These are phyloP conservation scores for Cyclotella distinguenda DNA, from an alignment of 108 stramenopile genomes.

Conservation along the genomic window DNA sequence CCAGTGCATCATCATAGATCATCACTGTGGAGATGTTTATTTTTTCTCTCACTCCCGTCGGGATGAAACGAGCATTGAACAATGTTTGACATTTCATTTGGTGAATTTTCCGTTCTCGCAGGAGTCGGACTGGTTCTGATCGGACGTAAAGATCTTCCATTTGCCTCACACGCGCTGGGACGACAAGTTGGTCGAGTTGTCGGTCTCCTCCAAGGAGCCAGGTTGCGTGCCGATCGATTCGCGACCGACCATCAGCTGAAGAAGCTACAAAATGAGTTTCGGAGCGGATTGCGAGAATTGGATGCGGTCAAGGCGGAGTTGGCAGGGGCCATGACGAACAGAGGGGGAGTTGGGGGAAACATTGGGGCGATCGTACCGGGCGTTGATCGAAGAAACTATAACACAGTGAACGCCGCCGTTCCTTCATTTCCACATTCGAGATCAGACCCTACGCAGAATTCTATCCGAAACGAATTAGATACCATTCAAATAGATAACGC, in stretches of 20 bases:
- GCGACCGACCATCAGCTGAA: slow-evolving; percentile 71
- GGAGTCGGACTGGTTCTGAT: slow-evolving; percentile 59
- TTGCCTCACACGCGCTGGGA: slow-evolving; percentile 62
- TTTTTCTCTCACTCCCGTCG: no score
- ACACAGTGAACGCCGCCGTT: slow-evolving; percentile 3
- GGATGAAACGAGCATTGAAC: no score
- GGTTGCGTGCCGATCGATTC: slow-evolving; percentile 79
- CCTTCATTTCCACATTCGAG: neutral
- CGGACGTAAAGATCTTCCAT: slow-evolving; percentile 74
- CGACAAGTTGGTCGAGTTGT: slow-evolving; percentile 75
- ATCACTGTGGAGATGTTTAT: no score
- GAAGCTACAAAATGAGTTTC: slow-evolving; percentile 79
- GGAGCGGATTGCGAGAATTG: slow-evolving; percentile 74
- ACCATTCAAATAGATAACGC: no score
- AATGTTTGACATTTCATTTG: slow-evolving; percentile 80
- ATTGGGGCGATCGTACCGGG: slow-evolving; percentile 60
- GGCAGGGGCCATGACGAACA: slow-evolving; percentile 57
- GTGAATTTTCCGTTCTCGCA: slow-evolving; percentile 63
- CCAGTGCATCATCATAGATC: no score
- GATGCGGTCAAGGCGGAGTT: slow-evolving; percentile 83
- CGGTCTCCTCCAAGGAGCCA: slow-evolving; percentile 79
- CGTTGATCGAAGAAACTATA: slow-evolving; percentile 39
- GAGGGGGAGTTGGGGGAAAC: slow-evolving; percentile 3
- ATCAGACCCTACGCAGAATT: neutral
- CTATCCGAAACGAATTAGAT: no score